Evolutionary conservation across 2,329 filamentous ascomycete genomes (phyloP).

Genomic region (Grosmannia huntii): DNA sequence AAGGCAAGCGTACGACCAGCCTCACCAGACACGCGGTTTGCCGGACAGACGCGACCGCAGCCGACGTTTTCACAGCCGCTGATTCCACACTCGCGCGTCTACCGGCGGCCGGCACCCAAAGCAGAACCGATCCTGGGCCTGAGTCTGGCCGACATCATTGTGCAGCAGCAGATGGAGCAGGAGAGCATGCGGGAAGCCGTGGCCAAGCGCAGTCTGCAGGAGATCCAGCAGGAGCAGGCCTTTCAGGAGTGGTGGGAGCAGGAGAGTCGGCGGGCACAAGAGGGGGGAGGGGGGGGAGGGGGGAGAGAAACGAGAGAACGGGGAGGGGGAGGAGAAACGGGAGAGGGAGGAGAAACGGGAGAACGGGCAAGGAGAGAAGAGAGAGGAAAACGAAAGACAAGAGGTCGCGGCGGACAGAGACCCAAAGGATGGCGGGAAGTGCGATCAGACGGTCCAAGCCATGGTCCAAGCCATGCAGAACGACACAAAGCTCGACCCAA

Average conservation of each 20-base stretch:
- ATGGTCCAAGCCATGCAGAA: no score
- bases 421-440: no score
- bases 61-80: slow-evolving; percentile 21
- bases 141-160: slow-evolving; percentile 79
- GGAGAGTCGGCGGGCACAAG: slow-evolving; percentile 60
- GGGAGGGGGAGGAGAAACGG: slow-evolving; percentile 2
- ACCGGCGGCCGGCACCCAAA: slow-evolving; percentile 43
- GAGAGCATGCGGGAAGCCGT: slow-evolving; percentile 69
- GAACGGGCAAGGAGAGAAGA: slow-evolving; percentile 5
- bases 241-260: slow-evolving; percentile 97
- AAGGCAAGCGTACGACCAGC: no score
- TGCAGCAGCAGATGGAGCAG: slow-evolving; percentile 75
- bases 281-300: slow-evolving; percentile 35
- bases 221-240: slow-evolving; percentile 93
- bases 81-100: slow-evolving; percentile 48
- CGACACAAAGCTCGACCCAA: no score
- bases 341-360: background rate
- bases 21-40: slow-evolving; percentile 50
- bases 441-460: no score
- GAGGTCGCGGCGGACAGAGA: no score
- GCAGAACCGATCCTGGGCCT: slow-evolving; percentile 47
- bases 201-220: slow-evolving; percentile 78
- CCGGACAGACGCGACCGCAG: slow-evolving; percentile 35
- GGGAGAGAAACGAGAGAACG: slow-evolving; percentile 11
- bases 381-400: background rate